Percentiles rank a stretch among this genome's conserved stretches.
Conservation (phyloP, 306 rosid species). For the Clitoria ternatea region DNA sequence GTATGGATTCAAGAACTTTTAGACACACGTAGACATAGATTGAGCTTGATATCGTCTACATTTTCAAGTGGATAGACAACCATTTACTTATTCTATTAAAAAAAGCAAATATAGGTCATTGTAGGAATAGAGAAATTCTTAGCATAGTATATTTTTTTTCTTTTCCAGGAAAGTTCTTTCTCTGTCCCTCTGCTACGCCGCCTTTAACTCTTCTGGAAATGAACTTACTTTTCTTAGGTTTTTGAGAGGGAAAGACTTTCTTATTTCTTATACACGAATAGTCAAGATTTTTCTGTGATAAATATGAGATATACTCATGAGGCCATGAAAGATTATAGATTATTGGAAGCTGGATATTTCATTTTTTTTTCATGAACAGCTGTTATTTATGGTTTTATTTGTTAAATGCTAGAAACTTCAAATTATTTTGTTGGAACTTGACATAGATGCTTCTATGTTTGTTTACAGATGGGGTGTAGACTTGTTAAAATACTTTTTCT, state of each 20-base stretch:
- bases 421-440: neutral
- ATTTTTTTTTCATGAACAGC: neutral
- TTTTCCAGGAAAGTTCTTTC: neutral
- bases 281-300: neutral
- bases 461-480: neutral
- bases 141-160: neutral
- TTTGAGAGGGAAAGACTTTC: neutral
- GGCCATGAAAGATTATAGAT: neutral
- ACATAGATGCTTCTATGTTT: neutral
- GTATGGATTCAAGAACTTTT: neutral
- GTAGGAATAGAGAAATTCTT: conserved; percentile 3
- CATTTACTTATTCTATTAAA: neutral
- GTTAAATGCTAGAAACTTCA: neutral
- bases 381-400: neutral
- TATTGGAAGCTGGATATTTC: conserved; percentile 1
- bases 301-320: neutral
- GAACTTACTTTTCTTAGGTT: neutral
- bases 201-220: neutral
- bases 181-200: neutral
- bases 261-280: neutral
- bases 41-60: conserved; percentile 2
- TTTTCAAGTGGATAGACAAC: neutral
- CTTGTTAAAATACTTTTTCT: neutral
- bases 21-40: neutral
- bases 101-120: neutral